Percentiles rank a stretch among this genome's conserved stretches.
phyloP scores from a whole-genome alignment of 1,284 basidiomycete species.

The Boletus hoseneyae region DNA sequence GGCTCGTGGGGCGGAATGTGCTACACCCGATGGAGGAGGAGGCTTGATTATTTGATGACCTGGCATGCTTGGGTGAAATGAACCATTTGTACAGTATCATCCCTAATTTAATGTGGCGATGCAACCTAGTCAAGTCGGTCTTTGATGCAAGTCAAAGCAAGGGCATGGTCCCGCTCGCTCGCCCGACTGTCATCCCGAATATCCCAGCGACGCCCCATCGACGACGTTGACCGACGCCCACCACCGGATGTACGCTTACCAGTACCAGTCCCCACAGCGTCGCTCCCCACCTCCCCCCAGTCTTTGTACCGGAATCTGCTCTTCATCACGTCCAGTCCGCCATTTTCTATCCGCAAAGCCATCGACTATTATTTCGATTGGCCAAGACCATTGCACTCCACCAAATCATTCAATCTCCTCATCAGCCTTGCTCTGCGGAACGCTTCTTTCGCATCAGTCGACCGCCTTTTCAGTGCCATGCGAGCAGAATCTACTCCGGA shows the following conservation, averaged over 20 bases:
- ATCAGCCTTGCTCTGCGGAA: slow-evolving; percentile 45
- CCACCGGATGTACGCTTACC: no score
- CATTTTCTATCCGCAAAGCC: slow-evolving; percentile 36
- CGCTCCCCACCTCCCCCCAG: slow-evolving; percentile 22
- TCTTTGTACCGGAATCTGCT: slow-evolving; percentile 47
- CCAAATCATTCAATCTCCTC: slow-evolving; percentile 53
- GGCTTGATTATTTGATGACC: not conserved
- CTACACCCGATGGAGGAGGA: slow-evolving; percentile 56
- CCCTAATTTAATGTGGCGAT: slow-evolving; percentile 9
- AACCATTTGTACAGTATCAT: not conserved
- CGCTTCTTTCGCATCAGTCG: slow-evolving; percentile 40
- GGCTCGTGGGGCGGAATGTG: slow-evolving; percentile 62
- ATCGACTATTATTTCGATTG: slow-evolving; percentile 50
- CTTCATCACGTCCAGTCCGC: slow-evolving; percentile 31
- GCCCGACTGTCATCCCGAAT: not conserved
- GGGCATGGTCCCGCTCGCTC: not conserved
- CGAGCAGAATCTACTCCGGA: slow-evolving; percentile 33
- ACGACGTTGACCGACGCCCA: no score
- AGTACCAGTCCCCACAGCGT: not conserved
- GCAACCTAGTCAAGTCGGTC: not conserved
- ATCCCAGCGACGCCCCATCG: no score
- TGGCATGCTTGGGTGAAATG: not conserved
- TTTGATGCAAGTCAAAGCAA: no score
- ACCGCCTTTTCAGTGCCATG: slow-evolving; percentile 43
- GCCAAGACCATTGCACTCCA: slow-evolving; percentile 39